Evolutionary conservation across 2,329 filamentous ascomycete genomes (phyloP), one percentile per base, ranked within the genome.

Genomic region (Verticillium nonalfalfae): DNA sequence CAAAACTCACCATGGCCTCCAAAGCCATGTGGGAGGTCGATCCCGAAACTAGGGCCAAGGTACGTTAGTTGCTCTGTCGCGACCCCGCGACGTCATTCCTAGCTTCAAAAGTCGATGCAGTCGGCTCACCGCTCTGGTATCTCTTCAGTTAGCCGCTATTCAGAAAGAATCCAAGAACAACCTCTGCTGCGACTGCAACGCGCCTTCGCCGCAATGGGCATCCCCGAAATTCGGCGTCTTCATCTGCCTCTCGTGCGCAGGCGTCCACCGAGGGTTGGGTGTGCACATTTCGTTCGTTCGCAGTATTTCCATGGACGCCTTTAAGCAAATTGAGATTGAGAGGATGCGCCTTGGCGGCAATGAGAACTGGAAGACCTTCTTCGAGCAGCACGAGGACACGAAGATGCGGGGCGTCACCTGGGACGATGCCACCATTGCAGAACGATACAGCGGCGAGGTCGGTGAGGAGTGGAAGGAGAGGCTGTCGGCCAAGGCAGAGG

Each of bases 241-340:
- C 81, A 97, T 99, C 83, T 99, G 95, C 78, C 87, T 99, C 59
- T 91, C 90, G 66, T 99, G 95, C 80, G 94, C 93, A 38, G 95
- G 95, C 68, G 91, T 95, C 59, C 95, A 99, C 78, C 90, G 95
- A 65, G 93, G 93, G 3, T 86, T 99, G 35, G 95, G 95, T 64
- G 95, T 99, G 39, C 95, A 99, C 81, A 97, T 99, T 75, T 97
- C 93, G 73, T 99, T 99, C 78, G 93, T 99, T 66, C 90, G 95
- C 63, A 95, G 90, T 71, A 95, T 98, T 72, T 97, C 92, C 64
- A 99, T 99, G 95, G 95, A 99, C 79, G 93, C 93, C 61, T 98
- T 99, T 82, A 99, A 99, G 76, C 86, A 87, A 66, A 85, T 85
- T 70, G 95, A 99, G 77, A 94, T 98, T 70, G 89, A 91, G 76